phyloP scores from a whole-genome alignment of 805 yeast genomes.

The Metschnikowia lochheadii region DNA sequence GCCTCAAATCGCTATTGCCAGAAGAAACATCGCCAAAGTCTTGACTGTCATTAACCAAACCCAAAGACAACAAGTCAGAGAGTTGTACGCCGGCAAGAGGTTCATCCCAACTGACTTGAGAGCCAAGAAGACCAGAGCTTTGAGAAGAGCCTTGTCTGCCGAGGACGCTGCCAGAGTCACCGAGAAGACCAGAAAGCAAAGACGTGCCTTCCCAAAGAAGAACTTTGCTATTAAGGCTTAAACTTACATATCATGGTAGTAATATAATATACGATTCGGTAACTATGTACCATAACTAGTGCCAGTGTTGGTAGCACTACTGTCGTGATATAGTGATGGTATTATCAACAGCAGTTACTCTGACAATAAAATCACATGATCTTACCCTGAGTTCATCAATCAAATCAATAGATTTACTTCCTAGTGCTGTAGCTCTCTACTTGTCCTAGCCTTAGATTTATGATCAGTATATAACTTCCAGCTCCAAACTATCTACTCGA shows the following conservation, averaged over 20 bases:
- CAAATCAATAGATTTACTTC: too few relatives aligned
- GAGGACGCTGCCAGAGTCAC: constrained; percentile 79
- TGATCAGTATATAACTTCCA: too few relatives aligned
- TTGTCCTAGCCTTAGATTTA: too few relatives aligned
- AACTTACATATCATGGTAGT: constrained; percentile 26
- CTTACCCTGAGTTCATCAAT: too few relatives aligned
- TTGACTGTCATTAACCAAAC: constrained; percentile 94
- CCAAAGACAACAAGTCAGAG: constrained; percentile 94
- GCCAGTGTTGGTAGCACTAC: too few relatives aligned
- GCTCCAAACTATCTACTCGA: too few relatives aligned
- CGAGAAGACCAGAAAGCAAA: constrained; percentile 86
- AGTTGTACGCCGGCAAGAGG: constrained; percentile 92
- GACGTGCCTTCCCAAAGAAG: constrained; percentile 96
- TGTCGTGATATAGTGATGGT: too few relatives aligned
- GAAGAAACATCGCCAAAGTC: constrained; percentile 98
- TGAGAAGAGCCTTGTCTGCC: constrained; percentile 93
- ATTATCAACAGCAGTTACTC: too few relatives aligned
- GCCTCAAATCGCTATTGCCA: constrained; percentile 94
- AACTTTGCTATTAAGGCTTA: constrained; percentile 98
- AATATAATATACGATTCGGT: constrained; percentile 20
- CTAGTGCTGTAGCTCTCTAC: too few relatives aligned
- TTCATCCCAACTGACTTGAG: constrained; percentile 98
- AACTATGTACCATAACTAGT: not conserved
- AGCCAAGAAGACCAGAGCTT: constrained; percentile 99
- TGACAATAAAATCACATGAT: too few relatives aligned